Base-by-base conservation (phyloP, 164 flowering plant genomes). In the Cinnamomum micranthum region DNA sequence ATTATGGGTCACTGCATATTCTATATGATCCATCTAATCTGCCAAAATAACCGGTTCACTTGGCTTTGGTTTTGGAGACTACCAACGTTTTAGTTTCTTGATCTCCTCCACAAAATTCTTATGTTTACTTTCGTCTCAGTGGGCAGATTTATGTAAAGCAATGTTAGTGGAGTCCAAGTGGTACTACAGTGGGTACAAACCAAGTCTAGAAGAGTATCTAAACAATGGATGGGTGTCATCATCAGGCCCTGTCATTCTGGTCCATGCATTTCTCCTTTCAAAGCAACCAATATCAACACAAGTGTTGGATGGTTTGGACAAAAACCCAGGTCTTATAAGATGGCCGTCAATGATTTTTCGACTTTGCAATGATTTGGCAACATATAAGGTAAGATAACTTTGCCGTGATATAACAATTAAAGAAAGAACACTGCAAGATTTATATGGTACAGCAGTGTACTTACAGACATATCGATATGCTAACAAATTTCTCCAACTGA, bases 151-250 rank as follows among this genome's bases (percentile, higher is more conserved):
- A 3, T 51, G 76, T 19, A 19, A 74, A 51, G 74, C 75, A 12
- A 82, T 84, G 72, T 9, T 80, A 5, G 65, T 25, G 12, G 88
- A 81, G 69, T 80, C 80, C 47, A 81, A 69, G 72, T 83, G 88
- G 84, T 68, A 50, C 27, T 25, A 71, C 12, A 63, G 76, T 60
- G 75, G 71, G 4, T 76, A 82, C 31, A 33, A 67, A 0, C 87
- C 88, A 20, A 74, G 72, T 6, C 24, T 80, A 22, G 81, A 75
- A 6, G 87, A 82, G 65, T 83, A 85, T 66, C 73, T 83, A 73
- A 17, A 14, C 0, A 50, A 84, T 67, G 87, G 80, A n/a, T 82
- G 83, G 84, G 77, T 78, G 51, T 85, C 91, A n/a, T 80, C 85
- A 4, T 72, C 81, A 10, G 87, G 79, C 14, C 76, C 80, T 2